Percentiles rank a stretch among this genome's conserved stretches.
Conservation (phyloP, 2,329 filamentous ascomycete species). For the Cladorrhinum sp. region DNA sequence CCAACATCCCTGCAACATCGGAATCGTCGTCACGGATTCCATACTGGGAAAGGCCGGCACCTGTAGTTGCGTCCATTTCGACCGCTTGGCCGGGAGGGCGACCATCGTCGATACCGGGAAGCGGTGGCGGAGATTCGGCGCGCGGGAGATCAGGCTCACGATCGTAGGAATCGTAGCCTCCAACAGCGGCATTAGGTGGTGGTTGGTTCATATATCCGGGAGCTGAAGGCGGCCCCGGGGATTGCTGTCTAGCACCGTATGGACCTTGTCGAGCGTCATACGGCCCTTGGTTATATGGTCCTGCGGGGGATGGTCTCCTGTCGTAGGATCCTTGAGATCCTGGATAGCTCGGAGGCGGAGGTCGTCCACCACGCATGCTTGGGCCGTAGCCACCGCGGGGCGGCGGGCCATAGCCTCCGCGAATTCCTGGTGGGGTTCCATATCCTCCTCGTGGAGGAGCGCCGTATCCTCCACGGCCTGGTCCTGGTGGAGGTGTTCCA, state of each 20-base stretch:
- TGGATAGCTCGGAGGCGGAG: conserved; percentile 45
- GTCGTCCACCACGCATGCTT: conserved; percentile 38
- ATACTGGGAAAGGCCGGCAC: conserved; percentile 21
- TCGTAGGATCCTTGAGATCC: conserved; percentile 37
- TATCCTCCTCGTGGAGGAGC: conserved; percentile 34
- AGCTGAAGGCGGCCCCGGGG: conserved; percentile 38
- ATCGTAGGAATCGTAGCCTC: conserved; percentile 44
- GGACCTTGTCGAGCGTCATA: conserved; percentile 33
- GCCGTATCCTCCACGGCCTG: conserved; percentile 34
- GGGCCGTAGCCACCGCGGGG: conserved; percentile 35
- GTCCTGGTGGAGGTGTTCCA: conserved; percentile 36
- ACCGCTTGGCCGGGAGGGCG: conserved; percentile 61
- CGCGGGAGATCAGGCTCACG: conserved; percentile 50
- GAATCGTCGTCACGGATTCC: conserved; percentile 57
- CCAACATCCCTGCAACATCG: conserved; percentile 72
- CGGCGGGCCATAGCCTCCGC: conserved; percentile 48
- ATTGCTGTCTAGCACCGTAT: conserved; percentile 34
- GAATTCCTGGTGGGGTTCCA: conserved; percentile 43
- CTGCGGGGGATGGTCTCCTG: conserved; percentile 37
- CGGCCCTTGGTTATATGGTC: conserved; percentile 36
- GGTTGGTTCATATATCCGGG: conserved; percentile 40
- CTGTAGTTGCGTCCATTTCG: conserved; percentile 76
- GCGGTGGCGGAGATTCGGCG: conserved; percentile 63
- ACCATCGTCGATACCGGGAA: conserved; percentile 45
- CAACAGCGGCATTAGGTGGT: conserved; percentile 36